phyloP scores from a whole-genome alignment of 2,329 filamentous ascomycete genomes.

The Penicillium sp. region DNA sequence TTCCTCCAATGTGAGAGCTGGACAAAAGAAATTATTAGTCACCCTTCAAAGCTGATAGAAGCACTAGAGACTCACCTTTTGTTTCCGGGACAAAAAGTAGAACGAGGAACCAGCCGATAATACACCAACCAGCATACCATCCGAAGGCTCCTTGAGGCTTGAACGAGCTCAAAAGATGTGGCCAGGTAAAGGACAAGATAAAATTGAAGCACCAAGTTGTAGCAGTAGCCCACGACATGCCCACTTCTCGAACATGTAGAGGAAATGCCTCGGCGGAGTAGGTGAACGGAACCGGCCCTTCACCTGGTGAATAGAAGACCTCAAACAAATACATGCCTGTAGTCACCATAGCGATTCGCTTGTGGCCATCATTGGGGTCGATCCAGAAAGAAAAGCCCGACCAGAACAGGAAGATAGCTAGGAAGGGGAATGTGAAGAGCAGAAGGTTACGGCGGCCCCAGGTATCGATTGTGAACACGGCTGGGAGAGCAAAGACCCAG shows the following conservation, averaged over 20 bases:
- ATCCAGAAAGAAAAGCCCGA: conserved; percentile 56
- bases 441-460: conserved; percentile 65
- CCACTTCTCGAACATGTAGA: conserved; percentile 61
- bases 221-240: conserved; percentile 60
- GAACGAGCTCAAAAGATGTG: conserved; percentile 49
- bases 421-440: conserved; percentile 63
- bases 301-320: conserved; percentile 42
- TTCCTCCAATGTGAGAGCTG: conserved; percentile 46
- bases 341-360: conserved; percentile 44
- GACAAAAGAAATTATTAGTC: conserved; percentile 11
- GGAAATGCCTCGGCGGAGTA: conserved; percentile 67
- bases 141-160: conserved; percentile 56
- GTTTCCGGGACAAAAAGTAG: conserved; percentile 56
- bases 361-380: conserved; percentile 31
- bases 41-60: neutral
- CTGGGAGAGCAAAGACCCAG: conserved; percentile 65
- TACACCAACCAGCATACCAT: conserved; percentile 59
- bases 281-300: conserved; percentile 58
- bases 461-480: conserved; percentile 66
- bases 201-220: conserved; percentile 60
- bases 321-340: conserved; percentile 51
- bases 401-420: conserved; percentile 52
- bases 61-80: conserved; percentile 34
- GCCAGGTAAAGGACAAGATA: conserved; percentile 56
- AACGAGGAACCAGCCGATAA: conserved; percentile 55